Evolutionary conservation across 345 rosid species (phyloP).

Genomic region (Durio zibethinus): DNA sequence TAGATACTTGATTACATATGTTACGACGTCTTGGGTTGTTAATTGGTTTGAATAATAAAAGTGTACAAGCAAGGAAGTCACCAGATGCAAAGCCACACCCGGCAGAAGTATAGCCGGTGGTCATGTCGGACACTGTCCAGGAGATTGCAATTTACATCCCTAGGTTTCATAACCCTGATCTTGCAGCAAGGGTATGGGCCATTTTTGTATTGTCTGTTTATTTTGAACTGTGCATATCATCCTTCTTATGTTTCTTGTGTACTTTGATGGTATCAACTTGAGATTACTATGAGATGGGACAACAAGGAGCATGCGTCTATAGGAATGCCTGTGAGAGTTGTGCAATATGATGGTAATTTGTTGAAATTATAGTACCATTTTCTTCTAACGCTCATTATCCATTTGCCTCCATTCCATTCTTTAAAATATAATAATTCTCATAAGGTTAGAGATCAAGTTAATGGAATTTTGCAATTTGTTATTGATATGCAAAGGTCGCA

Average conservation of each 20-base stretch:
- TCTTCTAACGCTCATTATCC: neutral
- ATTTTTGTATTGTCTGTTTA: neutral
- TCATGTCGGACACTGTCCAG: constrained; percentile 67
- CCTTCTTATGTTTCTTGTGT: neutral
- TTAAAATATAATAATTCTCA: neutral
- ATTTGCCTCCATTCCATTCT: neutral
- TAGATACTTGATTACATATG: constrained; percentile 41
- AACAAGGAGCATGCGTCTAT: constrained; percentile 43
- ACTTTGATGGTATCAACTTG: constrained; percentile 84
- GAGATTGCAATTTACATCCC: constrained; percentile 81
- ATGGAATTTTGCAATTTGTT: neutral
- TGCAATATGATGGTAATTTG: constrained; percentile 86
- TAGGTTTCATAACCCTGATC: constrained; percentile 80
- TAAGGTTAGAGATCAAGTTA: neutral
- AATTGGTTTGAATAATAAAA: constrained; percentile 40
- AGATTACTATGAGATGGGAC: constrained; percentile 85
- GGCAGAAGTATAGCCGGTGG: constrained; percentile 46
- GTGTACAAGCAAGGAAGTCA: constrained; percentile 34
- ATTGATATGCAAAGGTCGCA: too few relatives aligned
- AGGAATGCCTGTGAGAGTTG: constrained; percentile 79
- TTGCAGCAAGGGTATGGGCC: constrained; percentile 86
- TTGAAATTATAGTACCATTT: neutral
- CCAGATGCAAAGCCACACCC: constrained; percentile 43
- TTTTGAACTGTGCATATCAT: neutral
- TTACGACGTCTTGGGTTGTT: constrained; percentile 49